Evolutionary conservation across 2,329 filamentous ascomycete genomes (phyloP), one percentile per base, ranked within the genome.

Genomic region (Paraphoma sp.): DNA sequence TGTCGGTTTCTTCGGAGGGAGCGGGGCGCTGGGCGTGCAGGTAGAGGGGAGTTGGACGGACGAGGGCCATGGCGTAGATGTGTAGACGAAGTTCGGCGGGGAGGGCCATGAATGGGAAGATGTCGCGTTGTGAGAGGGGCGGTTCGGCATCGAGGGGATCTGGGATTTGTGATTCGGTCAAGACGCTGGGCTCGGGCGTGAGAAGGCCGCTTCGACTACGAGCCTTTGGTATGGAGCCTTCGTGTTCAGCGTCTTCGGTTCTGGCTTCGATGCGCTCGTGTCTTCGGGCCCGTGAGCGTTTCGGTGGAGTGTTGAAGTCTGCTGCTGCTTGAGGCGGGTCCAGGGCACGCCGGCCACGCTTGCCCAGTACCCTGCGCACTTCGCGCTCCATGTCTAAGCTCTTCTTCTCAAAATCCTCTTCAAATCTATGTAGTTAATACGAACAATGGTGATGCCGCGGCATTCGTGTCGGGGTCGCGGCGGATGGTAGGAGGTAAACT

Each of bases 51-150:
- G 62, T 57, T 14, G 65, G 59, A 17, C 72, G 68, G 4, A 62
- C 57, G 14, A 78, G 71, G 0, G 71, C 70, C 66, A 74, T 71
- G 53, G 78, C 71, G 63, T 81, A 82, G 54, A 82, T 78, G 54
- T 78, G 72, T 17, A 80, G 65, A 16, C 80, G 73, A n/a, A 81
- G 71, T 61, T 81, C 80, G n/a, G 79, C 74, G 2, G 79, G 79
- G n/a, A 81, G 67, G 11, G 74, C 62, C 73, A 80, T 77, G 58
- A 81, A 74, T 1, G 71, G 73, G 57, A 81, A 78, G 18, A 62
- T 56, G 29, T 38, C 14, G 10, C 17, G 47, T 31, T 16, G 30
- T 6, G 28, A 8, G 17, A 16, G 29, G 17, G 4, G n/a, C 6
- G 11, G 12, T 6, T 40, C 38, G 40, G 48, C 28, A 8, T 30